phyloP scores from a whole-genome alignment of 345 rosid species.

The Heritiera littoralis region DNA sequence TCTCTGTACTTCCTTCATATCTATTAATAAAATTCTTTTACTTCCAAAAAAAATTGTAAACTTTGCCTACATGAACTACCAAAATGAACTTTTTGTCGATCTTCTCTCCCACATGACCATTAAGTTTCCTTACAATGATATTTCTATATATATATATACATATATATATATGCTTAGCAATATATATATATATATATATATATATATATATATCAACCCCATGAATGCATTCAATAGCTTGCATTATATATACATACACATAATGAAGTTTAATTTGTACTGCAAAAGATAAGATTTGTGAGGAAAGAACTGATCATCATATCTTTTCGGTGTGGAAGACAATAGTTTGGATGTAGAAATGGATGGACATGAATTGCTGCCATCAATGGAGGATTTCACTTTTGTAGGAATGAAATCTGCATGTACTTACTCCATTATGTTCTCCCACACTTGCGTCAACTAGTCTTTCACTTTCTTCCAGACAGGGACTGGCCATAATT shows the following conservation, averaged over 20 bases:
- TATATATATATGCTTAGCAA: no score
- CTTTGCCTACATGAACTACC: not conserved
- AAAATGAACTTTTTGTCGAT: not conserved
- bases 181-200: no score
- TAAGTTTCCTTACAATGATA: conserved; percentile 2
- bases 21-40: no score
- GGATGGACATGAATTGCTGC: not conserved
- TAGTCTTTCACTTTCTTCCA: not conserved
- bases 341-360: not conserved
- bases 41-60: not conserved
- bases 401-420: conserved; percentile 8
- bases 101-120: not conserved
- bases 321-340: not conserved
- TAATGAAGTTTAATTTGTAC: not conserved
- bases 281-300: not conserved
- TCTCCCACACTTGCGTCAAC: not conserved
- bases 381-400: not conserved
- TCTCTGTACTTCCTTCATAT: no score
- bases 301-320: not conserved
- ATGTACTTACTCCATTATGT: conserved; percentile 15
- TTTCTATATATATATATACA: not conserved
- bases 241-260: not conserved
- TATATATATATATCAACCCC: not conserved
- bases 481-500: conserved; percentile 30
- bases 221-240: not conserved